Base-by-base conservation (phyloP, 176 grass and related monocot genomes). In the Avena insularis region DNA sequence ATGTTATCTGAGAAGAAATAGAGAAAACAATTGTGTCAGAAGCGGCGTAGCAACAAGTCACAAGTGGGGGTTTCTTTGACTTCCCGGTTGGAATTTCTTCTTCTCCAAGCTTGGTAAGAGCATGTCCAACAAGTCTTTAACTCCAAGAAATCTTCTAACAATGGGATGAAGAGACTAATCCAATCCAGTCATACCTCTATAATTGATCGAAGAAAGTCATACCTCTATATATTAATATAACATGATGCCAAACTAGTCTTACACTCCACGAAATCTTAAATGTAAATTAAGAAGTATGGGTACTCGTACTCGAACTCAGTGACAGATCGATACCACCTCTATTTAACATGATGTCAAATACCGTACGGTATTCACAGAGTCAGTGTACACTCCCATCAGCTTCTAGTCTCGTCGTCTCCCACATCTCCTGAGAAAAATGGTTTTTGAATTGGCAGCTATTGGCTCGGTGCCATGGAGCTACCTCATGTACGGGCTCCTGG, bases 381-480 rank as follows among this genome's bases (percentile, higher is more conserved):
- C 56, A 65, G 58, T 83, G 68, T 36, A 50, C n/a, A 85, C 67
- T 80, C 35, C 21, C 56, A 27, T 33, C 61, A 67, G 17, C 62
- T 68, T 82, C 61, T 4, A 6, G 10, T 49, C 15, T 16, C 58
- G 0, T 60, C 78, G 0, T 60, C 78, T 27, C 35, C 78, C 20
- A 45, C 20, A 27, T 56, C 35, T 72, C 35, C 15, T 12, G 59
- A 81, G 49, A 83, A 5, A 17, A 81, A 86, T 90, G 88, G 51
- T 21, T 90, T 45, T 78, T 27, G 71, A 10, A 70, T 19, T 75
- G 3, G 20, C 45, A 54, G 46, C 10, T 62, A 54, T 12, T 6
- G 7, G 79, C 43, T 77, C 84, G n/a, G 50, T 75, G 63, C 62
- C 80, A 73, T 90, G 84, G 88, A 85, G 51, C 88, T 53, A 85